A percentile compares a stretch with the other conserved stretches of the same genome.
These are phyloP conservation scores for Acanthamoeba royreba DNA, from an alignment of 208 protist species.

Conservation along the genomic window DNA sequence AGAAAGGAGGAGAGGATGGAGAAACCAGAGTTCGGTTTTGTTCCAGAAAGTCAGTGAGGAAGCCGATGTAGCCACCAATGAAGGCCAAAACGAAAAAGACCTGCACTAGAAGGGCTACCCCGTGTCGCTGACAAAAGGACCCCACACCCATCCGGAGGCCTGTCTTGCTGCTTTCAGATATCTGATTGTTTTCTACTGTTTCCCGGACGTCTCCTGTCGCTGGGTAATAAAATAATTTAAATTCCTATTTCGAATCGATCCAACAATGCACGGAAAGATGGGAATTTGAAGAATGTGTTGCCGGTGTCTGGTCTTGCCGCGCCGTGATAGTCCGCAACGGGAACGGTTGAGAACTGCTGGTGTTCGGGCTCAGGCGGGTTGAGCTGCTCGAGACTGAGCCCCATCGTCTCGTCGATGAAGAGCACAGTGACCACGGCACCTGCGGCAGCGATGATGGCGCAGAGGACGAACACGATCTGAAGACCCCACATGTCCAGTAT, in stretches of 20 bases:
- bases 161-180: no score
- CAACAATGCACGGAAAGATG: no score
- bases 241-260: no score
- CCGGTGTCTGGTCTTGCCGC: no score
- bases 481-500: constrained; percentile 42
- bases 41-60: background rate
- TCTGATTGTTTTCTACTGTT: no score
- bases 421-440: constrained; percentile 51
- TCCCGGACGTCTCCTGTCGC: no score
- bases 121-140: background rate
- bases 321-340: no score
- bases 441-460: constrained; percentile 14
- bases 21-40: background rate
- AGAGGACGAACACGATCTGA: constrained; percentile 32
- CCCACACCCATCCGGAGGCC: no score
- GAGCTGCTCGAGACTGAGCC: background rate
- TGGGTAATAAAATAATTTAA: no score
- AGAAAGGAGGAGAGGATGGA: background rate
- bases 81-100: background rate
- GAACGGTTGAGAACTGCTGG: background rate
- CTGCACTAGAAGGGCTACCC: background rate
- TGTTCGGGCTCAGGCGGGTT: background rate
- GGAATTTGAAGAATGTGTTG: no score
- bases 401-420: constrained; percentile 42
- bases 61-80: constrained; percentile 26